Evolutionary conservation across 345 rosid genomes (phyloP).

Genomic region (sweet orange (Citrus sinensis)): DVS_A1.0 CM039168.1:1386501-1387000

Average conservation of each 20-base stretch:
- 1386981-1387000: neutral
- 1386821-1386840: conserved; percentile 48
- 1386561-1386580: neutral
- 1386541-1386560: neutral
- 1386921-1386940: neutral
- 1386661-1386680: neutral
- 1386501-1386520: neutral
- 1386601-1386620: neutral
- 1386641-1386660: neutral
- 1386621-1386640: neutral
- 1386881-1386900: conserved; percentile 91
- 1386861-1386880: conserved; percentile 95
- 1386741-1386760: neutral
- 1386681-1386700: neutral
- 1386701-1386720: neutral
- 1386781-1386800: neutral
- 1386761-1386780: neutral
- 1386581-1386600: neutral
- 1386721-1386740: neutral
- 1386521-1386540: neutral
- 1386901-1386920: conserved; percentile 85
- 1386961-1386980: neutral
- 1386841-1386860: conserved; percentile 83
- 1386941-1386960: neutral
- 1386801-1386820: neutral